Conservation (phyloP, 805 yeast genomes). For the Candida vartiovaarae region DNA sequence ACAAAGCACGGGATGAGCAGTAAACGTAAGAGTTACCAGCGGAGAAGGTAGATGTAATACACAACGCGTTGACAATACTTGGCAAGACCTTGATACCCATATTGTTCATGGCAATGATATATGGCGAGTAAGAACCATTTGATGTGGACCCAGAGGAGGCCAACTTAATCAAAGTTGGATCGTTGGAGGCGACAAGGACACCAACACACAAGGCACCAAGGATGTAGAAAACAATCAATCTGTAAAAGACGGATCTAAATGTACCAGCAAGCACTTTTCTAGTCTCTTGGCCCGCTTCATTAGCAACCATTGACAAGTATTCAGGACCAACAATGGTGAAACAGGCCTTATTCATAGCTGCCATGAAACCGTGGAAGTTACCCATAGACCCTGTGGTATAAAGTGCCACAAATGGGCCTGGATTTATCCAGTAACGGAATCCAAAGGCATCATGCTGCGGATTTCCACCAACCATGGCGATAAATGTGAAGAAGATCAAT, state of each 20-base stretch:
- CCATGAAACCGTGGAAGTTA: constrained; percentile 65
- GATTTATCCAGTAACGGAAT: constrained; percentile 42
- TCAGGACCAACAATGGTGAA: constrained; percentile 83
- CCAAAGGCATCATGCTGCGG: constrained; percentile 60
- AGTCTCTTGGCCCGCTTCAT: constrained; percentile 70
- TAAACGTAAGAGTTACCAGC: constrained; percentile 51
- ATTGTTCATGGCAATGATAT: constrained; percentile 47
- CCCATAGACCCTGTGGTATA: constrained; percentile 51
- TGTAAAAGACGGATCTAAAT: constrained; percentile 59
- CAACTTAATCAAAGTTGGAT: constrained; percentile 40
- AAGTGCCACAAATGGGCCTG: constrained; percentile 48
- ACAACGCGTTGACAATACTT: constrained; percentile 41
- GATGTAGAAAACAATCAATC: constrained; percentile 54
- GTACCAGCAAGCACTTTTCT: constrained; percentile 66
- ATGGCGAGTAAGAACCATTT: constrained; percentile 49
- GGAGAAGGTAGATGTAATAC: constrained; percentile 46
- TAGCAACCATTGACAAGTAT: constrained; percentile 73
- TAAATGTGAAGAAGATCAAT: constrained; percentile 60
- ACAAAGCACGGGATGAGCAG: constrained; percentile 52
- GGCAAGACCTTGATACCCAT: constrained; percentile 46
- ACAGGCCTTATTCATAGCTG: constrained; percentile 60
- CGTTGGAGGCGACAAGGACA: constrained; percentile 54
- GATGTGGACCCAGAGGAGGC: constrained; percentile 55
- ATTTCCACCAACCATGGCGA: constrained; percentile 82
- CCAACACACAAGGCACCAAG: constrained; percentile 63